phyloP scores from a whole-genome alignment of 1,284 basidiomycete genomes.

The Testicularia cyperi region DNA sequence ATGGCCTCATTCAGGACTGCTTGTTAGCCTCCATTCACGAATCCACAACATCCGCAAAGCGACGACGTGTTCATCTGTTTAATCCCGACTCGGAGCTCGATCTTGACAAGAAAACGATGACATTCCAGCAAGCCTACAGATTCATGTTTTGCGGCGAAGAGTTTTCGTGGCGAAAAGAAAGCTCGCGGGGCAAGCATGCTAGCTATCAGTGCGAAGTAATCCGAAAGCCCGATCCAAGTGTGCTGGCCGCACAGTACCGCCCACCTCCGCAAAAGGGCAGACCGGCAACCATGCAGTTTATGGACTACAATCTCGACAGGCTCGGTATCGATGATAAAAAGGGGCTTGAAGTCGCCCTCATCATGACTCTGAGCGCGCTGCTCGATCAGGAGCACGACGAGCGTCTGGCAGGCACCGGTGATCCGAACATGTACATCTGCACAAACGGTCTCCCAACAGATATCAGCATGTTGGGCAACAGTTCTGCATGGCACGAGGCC shows the following conservation, averaged over 20 bases:
- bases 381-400: constrained; percentile 70
- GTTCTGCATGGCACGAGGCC: constrained; percentile 17
- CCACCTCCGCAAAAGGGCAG: constrained; percentile 68
- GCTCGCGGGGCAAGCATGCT: constrained; percentile 6
- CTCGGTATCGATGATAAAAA: constrained; percentile 72
- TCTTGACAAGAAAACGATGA: constrained; percentile 70
- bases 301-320: constrained; percentile 80
- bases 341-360: constrained; percentile 74
- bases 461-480: constrained; percentile 12
- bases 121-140: constrained; percentile 72
- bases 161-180: constrained; percentile 58
- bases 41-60: constrained; percentile 63
- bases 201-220: constrained; percentile 66
- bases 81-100: constrained; percentile 73
- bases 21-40: constrained; percentile 24
- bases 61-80: constrained; percentile 72
- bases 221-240: constrained; percentile 79
- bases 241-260: constrained; percentile 77
- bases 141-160: constrained; percentile 70
- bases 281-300: constrained; percentile 72
- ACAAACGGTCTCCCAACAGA: constrained; percentile 19
- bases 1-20: constrained; percentile 24
- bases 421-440: constrained; percentile 36
- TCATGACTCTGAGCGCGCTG: constrained; percentile 74
- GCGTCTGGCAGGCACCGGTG: constrained; percentile 9